Base-by-base conservation (phyloP, 2,329 filamentous ascomycete genomes). In the Emergomyces pasteurianus region DNA sequence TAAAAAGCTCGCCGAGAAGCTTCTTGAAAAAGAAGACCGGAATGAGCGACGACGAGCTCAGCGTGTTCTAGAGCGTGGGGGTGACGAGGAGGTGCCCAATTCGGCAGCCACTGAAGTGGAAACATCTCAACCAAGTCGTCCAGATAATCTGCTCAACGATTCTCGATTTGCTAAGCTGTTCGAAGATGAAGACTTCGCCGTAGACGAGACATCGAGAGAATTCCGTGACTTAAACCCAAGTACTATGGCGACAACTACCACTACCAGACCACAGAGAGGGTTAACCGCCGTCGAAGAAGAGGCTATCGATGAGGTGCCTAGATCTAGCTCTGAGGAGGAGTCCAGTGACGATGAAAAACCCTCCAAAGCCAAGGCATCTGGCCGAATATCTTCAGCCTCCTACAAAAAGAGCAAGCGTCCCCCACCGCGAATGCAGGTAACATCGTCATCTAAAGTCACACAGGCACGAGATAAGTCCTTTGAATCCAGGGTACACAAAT, bases 171-270 rank as follows among this genome's bases (percentile, higher is more conserved):
- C 83, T 66, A 85, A 86, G 67, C 77, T 99, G 63, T 99, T 97
- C 77, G 87, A 96, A 71, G 90, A 97, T 72, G 88, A 92, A 68
- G 92, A 95, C 61, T 97, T 96, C 74, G 84, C 84, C 68, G 89
- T 99, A 62, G 92, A 99, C 73, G 94, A 99, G 76, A 87, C 78
- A 46, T 95, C 87, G 65, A 82, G 85, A 68, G 92, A 97, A 73
- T 99, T 95, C 79, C 84, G 86, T 62, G 82, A 87, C 53, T 85
- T 95, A 75, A 99, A 99, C 72, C 90, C 94, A 4, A 95, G 90
- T 74, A 94, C 90, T 8, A 83, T 78, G 40, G 66, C 69, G 7
- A 67, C 68, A 18, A 58, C 69, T 9, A 58, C 70, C 7, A 61
- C 69, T 4, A 56, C 68, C 47, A 66, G 68, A 60, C 73, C 73